These are phyloP conservation scores for Asterophora lycoperdoides DNA, from an alignment of 768 basidiomycete species.

Conservation along the genomic window DNA sequence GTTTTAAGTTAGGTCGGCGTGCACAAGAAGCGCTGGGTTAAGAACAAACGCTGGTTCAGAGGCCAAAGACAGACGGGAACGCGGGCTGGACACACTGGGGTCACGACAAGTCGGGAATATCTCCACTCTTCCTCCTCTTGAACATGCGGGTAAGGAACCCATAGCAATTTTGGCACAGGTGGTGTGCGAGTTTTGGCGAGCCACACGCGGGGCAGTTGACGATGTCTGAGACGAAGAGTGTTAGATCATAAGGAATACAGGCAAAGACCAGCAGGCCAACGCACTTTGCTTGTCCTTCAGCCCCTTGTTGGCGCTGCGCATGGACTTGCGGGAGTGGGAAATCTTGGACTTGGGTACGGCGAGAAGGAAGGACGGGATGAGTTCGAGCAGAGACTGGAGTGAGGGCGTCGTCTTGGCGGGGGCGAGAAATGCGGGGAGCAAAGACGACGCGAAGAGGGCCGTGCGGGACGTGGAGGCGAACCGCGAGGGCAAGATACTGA, in stretches of 20 bases:
- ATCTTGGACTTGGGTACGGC: conserved; percentile 94
- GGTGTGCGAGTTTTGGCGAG: conserved; percentile 80
- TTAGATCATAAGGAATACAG: neutral
- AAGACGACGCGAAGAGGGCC: conserved; percentile 15
- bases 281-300: conserved; percentile 89
- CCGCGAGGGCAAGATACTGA: conserved; percentile 20
- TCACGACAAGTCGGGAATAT: conserved; percentile 38
- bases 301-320: conserved; percentile 92
- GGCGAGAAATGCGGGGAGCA: conserved; percentile 19
- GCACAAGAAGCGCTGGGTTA: too few species aligned
- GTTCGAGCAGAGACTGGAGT: conserved; percentile 49
- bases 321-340: conserved; percentile 91
- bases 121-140: conserved; percentile 43
- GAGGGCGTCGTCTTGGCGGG: conserved; percentile 36
- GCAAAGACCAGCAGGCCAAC: conserved; percentile 22
- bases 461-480: neutral
- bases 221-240: conserved; percentile 52
- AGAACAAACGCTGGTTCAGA: neutral
- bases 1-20: neutral
- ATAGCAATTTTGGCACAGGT: conserved; percentile 82
- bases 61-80: neutral
- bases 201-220: conserved; percentile 91
- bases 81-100: conserved; percentile 2
- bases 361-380: conserved; percentile 83
- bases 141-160: conserved; percentile 61